Conservation (phyloP, 345 rosid species). For the Odontarrhena argentea region DNA sequence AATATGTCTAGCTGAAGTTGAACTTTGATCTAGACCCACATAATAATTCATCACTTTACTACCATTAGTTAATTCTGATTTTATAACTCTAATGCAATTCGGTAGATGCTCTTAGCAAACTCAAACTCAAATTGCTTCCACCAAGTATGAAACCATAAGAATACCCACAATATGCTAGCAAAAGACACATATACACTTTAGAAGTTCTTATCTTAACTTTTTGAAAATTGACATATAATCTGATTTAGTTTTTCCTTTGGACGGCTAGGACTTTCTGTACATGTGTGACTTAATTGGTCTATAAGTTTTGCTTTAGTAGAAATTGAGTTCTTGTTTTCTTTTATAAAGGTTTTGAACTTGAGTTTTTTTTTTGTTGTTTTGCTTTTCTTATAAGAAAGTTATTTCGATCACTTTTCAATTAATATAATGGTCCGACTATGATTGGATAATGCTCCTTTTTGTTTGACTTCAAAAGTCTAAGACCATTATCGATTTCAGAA, state of each 20-base stretch:
- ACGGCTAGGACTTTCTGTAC: slow-evolving; percentile 37
- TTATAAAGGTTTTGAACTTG: slow-evolving; percentile 14
- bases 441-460: slow-evolving; percentile 4
- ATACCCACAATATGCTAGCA: slow-evolving; percentile 10
- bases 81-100: background rate
- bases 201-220: slow-evolving; percentile 29
- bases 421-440: slow-evolving; percentile 11
- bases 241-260: slow-evolving; percentile 10
- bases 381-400: slow-evolving; percentile 14
- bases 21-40: background rate
- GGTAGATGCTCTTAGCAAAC: background rate
- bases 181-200: slow-evolving; percentile 25
- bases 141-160: slow-evolving; percentile 31
- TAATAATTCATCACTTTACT: background rate
- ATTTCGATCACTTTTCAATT: background rate
- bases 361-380: slow-evolving; percentile 5
- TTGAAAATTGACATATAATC: slow-evolving; percentile 28
- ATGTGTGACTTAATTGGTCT: slow-evolving; percentile 24
- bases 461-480: background rate
- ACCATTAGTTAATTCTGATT: background rate
- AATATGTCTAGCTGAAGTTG: background rate
- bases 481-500: background rate
- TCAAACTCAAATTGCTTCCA: slow-evolving; percentile 10
- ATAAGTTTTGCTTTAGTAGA: background rate
- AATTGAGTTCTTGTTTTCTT: background rate